Base-by-base conservation (phyloP, 2,329 filamentous ascomycete genomes). In the Incumbomyces delicatus region DNA sequence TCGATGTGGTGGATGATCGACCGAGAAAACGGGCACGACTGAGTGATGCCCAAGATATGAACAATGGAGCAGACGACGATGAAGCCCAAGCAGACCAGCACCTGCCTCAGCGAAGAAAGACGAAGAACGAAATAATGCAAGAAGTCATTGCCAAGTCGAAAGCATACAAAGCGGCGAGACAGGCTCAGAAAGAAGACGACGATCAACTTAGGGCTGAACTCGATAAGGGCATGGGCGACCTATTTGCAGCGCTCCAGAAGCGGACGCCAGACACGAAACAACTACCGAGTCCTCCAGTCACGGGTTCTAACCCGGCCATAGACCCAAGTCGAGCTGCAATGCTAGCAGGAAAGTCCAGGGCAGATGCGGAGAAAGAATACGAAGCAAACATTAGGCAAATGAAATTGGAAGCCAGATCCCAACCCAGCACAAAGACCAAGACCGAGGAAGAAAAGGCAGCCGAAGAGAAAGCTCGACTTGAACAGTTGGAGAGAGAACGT, bases 121-220 rank as follows among this genome's bases (percentile, higher is more conserved):
- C 83, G 2, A 96, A 95, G 68, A 85, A 92, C 45, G 92, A 98
- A 65, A 86, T 98, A 41, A 95, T 96, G 87, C 85, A 95, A 60
- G 94, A 98, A 65, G 76, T 98, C 51, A 95, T 98, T 55, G 87
- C 89, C 50, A 98, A 98, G 67, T 96, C 90, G 1, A 98, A 98
- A 63, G 74, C 86, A 52, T 78, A 95, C 75, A 96, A 95, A 67
- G 89, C 90, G 61, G 89, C 96, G 67, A 81, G 92, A 34, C 92
- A 98, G 66, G 82, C 87, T 50, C 40, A 42, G 30, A 42, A 95
- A 61, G 92, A 96, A 51, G 87, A 92, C 41, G 92, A 98, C 57
- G 87, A 94, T 42, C 90, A 95, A 54, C 66, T 95, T 45, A 77
- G 88, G 49, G 81, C 82, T 49, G 80, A 89, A 62, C 73, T 98